Evolutionary conservation across 345 rosid genomes (phyloP).

Genomic region (Salix viminalis): DNA sequence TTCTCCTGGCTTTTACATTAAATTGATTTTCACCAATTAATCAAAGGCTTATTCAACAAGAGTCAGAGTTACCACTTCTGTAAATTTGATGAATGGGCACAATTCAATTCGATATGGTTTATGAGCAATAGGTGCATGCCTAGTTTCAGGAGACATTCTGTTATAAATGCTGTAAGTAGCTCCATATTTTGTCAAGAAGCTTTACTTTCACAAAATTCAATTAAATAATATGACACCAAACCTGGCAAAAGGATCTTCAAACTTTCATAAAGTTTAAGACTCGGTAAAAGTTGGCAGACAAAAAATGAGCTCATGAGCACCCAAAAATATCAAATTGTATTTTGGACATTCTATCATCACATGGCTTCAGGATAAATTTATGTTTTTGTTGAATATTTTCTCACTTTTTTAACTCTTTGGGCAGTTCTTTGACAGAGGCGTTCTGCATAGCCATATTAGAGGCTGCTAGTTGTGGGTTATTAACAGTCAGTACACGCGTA

Average conservation of each 20-base stretch:
- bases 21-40: not conserved
- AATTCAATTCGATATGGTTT: too few species aligned
- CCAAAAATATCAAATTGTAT: not conserved
- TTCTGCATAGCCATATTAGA: slow-evolving; percentile 98
- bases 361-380: not conserved
- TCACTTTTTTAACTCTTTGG: not conserved
- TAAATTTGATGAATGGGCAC: not conserved
- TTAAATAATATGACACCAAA: not conserved
- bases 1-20: not conserved
- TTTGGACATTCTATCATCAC: not conserved
- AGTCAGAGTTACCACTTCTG: not conserved
- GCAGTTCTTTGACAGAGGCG: slow-evolving; percentile 96
- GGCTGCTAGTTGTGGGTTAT: slow-evolving; percentile 94
- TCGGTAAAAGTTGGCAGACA: not conserved
- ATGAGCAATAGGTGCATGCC: not conserved
- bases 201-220: not conserved
- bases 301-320: not conserved
- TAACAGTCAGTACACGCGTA: slow-evolving; percentile 91
- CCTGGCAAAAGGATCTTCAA: not conserved
- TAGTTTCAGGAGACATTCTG: not conserved
- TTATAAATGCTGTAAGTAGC: not conserved
- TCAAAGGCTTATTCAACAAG: not conserved
- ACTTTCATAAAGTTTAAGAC: not conserved
- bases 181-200: not conserved
- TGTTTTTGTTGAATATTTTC: not conserved